phyloP scores from a whole-genome alignment of 805 yeast species.

The Naumovozyma baii region DNA sequence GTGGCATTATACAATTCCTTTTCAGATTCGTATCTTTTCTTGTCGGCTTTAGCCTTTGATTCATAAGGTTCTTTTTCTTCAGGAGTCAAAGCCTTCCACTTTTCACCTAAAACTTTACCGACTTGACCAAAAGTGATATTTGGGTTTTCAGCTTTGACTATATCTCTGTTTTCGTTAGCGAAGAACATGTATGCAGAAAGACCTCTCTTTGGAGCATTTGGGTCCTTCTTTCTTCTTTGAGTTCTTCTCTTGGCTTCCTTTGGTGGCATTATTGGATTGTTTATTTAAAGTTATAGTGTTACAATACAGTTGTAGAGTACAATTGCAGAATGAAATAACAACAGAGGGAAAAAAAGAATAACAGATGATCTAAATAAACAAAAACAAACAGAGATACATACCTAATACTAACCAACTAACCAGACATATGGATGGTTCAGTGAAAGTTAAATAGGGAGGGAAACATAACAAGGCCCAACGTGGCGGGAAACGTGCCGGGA shows the following conservation, averaged over 20 bases:
- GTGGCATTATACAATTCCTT: conserved; percentile 66
- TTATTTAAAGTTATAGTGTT: not conserved
- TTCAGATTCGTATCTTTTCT: conserved; percentile 92
- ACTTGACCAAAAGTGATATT: conserved; percentile 91
- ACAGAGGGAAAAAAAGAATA: too few relatives aligned
- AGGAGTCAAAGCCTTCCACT: conserved; percentile 80
- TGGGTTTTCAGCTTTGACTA: conserved; percentile 89
- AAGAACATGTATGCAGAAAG: conserved; percentile 96
- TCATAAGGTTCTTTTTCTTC: conserved; percentile 86
- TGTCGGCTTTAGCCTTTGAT: conserved; percentile 85
- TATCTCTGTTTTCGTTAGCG: conserved; percentile 93
- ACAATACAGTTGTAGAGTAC: not conserved
- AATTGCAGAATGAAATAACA: not conserved
- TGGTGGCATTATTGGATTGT: conserved; percentile 29
- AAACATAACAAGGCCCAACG: too few relatives aligned
- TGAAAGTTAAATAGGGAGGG: too few relatives aligned
- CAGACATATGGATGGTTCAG: too few relatives aligned
- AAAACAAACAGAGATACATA: too few relatives aligned
- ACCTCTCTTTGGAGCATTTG: conserved; percentile 34
- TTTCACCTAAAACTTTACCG: conserved; percentile 89
- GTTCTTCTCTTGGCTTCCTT: conserved; percentile 33
- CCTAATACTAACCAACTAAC: too few relatives aligned
- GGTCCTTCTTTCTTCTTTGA: conserved; percentile 50
- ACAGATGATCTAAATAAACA: too few relatives aligned
- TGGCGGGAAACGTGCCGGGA: too few relatives aligned